Conservation (phyloP, 1,284 basidiomycete genomes). For the Ceratobasidium sp. region DNA sequence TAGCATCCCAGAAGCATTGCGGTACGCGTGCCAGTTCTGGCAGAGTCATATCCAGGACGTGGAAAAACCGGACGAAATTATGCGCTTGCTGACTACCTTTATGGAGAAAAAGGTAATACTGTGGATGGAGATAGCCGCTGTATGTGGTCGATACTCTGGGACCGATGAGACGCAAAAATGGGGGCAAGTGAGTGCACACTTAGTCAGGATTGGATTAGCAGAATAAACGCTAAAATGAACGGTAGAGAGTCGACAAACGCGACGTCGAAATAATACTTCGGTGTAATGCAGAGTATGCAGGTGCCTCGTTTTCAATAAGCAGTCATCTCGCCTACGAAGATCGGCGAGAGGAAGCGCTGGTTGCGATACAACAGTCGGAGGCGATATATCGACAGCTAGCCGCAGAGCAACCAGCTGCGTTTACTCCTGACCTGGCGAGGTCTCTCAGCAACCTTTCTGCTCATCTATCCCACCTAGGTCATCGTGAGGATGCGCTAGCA, state of each 20-base stretch:
- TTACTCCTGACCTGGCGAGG: not conserved
- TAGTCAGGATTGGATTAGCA: not conserved
- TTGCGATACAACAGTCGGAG: not conserved
- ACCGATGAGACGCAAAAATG: not conserved
- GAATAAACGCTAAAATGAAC: not conserved
- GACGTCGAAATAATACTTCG: not conserved
- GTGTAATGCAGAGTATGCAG: not conserved
- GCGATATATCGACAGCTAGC: not conserved
- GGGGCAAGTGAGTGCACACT: not conserved
- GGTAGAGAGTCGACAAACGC: too few relatives aligned
- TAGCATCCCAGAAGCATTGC: conserved; percentile 1
- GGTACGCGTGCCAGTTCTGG: conserved; percentile 38
- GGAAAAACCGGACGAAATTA: not conserved
- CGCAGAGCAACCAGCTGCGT: not conserved
- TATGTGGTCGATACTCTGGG: not conserved
- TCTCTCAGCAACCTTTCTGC: too few relatives aligned
- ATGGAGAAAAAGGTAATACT: not conserved
- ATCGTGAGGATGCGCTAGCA: too few relatives aligned
- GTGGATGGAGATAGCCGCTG: conserved; percentile 24
- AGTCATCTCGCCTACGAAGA: not conserved
- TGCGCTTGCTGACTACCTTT: not conserved
- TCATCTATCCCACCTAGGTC: too few relatives aligned
- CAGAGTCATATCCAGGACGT: conserved; percentile 1
- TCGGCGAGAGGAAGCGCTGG: conserved; percentile 16
- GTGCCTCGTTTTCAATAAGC: not conserved